Evolutionary conservation across 495 filamentous ascomycete genomes (phyloP).

Genomic region (Hypoxylon fragiforme): DNA sequence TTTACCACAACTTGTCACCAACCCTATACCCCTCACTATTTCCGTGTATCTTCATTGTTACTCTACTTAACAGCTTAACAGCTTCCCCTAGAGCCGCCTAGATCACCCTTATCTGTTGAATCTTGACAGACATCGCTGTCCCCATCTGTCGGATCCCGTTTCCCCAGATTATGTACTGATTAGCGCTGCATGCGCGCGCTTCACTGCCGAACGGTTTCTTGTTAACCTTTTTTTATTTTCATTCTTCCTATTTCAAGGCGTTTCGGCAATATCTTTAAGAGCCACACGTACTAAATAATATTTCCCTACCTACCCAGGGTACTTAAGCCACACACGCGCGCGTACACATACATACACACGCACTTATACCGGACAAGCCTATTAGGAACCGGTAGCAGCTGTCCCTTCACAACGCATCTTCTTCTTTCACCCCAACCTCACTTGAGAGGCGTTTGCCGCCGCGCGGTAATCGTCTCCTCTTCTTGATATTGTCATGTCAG

Average conservation of each 20-base stretch:
- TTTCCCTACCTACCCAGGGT: no score
- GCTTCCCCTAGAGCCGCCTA: constrained; percentile 23
- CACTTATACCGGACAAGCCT: constrained; percentile 23
- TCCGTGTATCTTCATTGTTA: constrained; percentile 32
- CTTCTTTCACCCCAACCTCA: constrained; percentile 5
- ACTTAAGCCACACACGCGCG: constrained; percentile 7
- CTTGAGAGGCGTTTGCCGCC: constrained; percentile 42
- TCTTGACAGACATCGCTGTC: constrained; percentile 44
- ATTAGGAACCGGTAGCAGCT: constrained; percentile 11
- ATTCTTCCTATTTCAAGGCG: neutral
- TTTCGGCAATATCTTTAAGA: constrained; percentile 15
- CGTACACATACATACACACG: neutral
- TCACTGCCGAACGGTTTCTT: constrained; percentile 22
- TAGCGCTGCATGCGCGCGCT: constrained; percentile 45
- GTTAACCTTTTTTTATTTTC: constrained; percentile 8
- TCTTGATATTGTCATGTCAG: constrained; percentile 51
- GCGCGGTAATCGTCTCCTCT: constrained; percentile 34
- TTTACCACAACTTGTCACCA: constrained; percentile 51
- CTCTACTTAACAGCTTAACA: constrained; percentile 27
- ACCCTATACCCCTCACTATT: constrained; percentile 46
- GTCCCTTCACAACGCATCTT: constrained; percentile 5
- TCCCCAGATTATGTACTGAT: constrained; percentile 56
- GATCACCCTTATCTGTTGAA: constrained; percentile 36
- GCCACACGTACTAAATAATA: constrained; percentile 23
- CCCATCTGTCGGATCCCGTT: constrained; percentile 53